Evolutionary conservation across 2,329 filamentous ascomycete genomes (phyloP), one percentile per base, ranked within the genome.

Genomic region (Exophiala sp.): DNA sequence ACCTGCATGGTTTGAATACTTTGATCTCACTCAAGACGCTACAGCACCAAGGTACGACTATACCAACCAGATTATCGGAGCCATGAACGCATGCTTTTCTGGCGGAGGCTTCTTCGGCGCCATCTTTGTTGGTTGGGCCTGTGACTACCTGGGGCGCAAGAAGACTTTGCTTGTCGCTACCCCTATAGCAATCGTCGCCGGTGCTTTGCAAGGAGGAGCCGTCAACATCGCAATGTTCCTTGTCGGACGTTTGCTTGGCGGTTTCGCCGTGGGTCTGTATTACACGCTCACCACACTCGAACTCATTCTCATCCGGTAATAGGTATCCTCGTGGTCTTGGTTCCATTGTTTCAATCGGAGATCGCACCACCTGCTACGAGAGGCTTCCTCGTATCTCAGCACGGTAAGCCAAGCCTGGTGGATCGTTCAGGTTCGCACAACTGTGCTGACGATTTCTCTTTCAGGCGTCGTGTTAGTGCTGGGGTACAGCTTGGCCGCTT

Each of bases 1-100:
- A 50, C 75, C 77, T 3, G 75, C 75, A 57, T 79, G 75, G 75
- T 79, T 76, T 60, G 54, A 61, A 11, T 78, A 72, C 65, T 79
- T 80, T 59, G 57, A 74, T 38, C 69, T 79, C 9, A 33, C 42
- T 7, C 14, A 36, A 7, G 50, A 16, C 11, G n/a, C 29, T 8
- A 41, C 36, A 5, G 36, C 42, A 9, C 11, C 36, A 9, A 24
- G 24, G 20, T 48, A 48, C 39, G 39, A 24, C 29, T 53, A 47
- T 0, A 76, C 76, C 0, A 67, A 72, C 4, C 71, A 69, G 5
- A 77, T 78, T 29, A 29, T 50, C 7, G 50, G 50, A 9, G 41
- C 35, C 11, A 47, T 34, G 12, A 53, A 41, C 16, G 50, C 14
- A 3, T 14, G 16, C 33, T 53, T 46, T 33, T 45, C 50, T 1